These are phyloP conservation scores for Diutina siamensis DNA, from an alignment of 1,139 yeast species.

Conservation along the genomic window DNA sequence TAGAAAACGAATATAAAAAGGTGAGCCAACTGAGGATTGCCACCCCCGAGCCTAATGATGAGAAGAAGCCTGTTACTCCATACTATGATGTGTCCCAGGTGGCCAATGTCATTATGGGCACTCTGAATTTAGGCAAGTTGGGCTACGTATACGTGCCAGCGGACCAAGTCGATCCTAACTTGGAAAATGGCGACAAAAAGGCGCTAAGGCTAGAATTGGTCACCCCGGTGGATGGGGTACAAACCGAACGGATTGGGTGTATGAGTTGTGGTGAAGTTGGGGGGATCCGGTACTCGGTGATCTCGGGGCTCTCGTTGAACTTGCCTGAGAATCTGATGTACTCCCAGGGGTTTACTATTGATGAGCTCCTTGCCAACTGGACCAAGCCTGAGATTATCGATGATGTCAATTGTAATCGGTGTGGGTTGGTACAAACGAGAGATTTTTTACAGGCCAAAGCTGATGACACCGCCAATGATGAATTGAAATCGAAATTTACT, in stretches of 20 bases:
- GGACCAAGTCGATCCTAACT: slow-evolving; percentile 59
- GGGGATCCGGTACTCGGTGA: slow-evolving; percentile 74
- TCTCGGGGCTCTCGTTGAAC: slow-evolving; percentile 71
- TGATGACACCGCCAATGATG: slow-evolving; percentile 20
- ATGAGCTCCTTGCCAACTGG: slow-evolving; percentile 60
- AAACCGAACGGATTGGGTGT: slow-evolving; percentile 84
- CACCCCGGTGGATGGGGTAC: slow-evolving; percentile 85
- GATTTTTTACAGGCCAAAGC: slow-evolving; percentile 37
- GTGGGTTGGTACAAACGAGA: slow-evolving; percentile 59
- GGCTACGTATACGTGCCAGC: slow-evolving; percentile 66
- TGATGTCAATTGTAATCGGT: slow-evolving; percentile 87
- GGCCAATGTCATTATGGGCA: slow-evolving; percentile 28
- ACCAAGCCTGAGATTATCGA: slow-evolving; percentile 73
- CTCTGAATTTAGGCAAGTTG: slow-evolving; percentile 38
- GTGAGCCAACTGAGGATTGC: not conserved
- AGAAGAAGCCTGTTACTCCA: slow-evolving; percentile 9
- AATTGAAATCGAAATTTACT: slow-evolving; percentile 33
- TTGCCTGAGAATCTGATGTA: slow-evolving; percentile 29
- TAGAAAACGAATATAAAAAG: slow-evolving; percentile 51
- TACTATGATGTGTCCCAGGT: slow-evolving; percentile 17
- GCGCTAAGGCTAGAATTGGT: slow-evolving; percentile 46
- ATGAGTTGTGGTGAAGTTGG: slow-evolving; percentile 86
- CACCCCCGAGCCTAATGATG: slow-evolving; percentile 7
- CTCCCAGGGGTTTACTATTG: slow-evolving; percentile 35
- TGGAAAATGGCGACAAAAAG: slow-evolving; percentile 25